Evolutionary conservation across 768 basidiomycete species (phyloP), one percentile per base, ranked within the genome.

Genomic region (Mycena capillaripes): DNA sequence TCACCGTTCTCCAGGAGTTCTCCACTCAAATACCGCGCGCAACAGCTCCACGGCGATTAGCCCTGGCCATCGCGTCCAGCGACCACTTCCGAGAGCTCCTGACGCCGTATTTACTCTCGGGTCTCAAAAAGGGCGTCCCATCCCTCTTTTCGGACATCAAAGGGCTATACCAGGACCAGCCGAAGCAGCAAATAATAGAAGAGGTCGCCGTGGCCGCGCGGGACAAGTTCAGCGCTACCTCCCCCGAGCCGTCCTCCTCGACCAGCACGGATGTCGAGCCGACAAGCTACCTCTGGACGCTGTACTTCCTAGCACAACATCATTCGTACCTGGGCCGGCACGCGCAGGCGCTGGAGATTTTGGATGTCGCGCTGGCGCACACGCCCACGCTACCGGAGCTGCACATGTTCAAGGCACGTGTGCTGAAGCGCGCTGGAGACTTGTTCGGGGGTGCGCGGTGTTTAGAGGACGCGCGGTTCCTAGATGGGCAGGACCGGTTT

Each of bases 401-500:
- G 14, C 89, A 92, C 75, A 93, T 93, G 80, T 90, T 91, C 73
- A 92, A 91, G 78, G 98, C 91, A 0, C 93, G 95, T 4, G 89
- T 94, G 17, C 84, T 97, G 48, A 99, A 99, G 79, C 91, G 97
- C 16, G 88, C 92, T 0, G 97, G 97, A 0, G 96, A 99, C 75
- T 83, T 87, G 0, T 81, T 87, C 29, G 93, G 91, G 0, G 98
- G 97, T 0, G 94, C 95, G 0, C 82, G 84, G 8, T 87, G 87
- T 40, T 87, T 97, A 81, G 93, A 97, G 75, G 92, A 95, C 19
- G 97, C 98, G 4, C 86, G 96, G 52, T 78, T 88, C 27, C 83
- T 99, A 58, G 98, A 99, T 79, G 92, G 95, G 0, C 98, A 99
- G 82, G 98, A 99, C 79, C 86, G 98, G 53, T 98, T 96, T 83